Percentiles rank a stretch among this genome's conserved stretches.
These are phyloP conservation scores for Plectosphaerella plurivora DNA, from an alignment of 2,329 filamentous ascomycete genomes.

Conservation along the genomic window DNA sequence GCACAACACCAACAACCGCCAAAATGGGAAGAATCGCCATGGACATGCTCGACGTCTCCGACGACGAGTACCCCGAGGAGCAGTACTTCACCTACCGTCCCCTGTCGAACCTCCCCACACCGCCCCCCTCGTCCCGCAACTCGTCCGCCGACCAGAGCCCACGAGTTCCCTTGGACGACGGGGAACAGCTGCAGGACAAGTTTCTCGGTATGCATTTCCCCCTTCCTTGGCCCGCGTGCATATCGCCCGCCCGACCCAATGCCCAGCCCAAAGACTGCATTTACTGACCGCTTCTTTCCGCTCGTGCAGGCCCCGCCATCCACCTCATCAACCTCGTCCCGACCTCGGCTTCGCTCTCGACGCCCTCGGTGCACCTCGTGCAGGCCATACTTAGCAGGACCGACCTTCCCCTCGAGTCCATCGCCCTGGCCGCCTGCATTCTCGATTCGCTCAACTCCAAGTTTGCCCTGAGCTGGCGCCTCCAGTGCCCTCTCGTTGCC, in stretches of 20 bases:
- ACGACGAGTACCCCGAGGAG: constrained; percentile 44
- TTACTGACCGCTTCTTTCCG: constrained; percentile 2
- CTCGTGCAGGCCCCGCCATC: constrained; percentile 53
- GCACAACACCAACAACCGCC: background rate
- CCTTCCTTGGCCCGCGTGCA: background rate
- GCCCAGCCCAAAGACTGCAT: background rate
- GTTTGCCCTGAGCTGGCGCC: constrained; percentile 60
- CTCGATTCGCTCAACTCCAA: constrained; percentile 60
- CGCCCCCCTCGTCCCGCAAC: constrained; percentile 50
- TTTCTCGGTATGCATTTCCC: constrained; percentile 28
- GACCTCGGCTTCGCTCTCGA: constrained; percentile 54
- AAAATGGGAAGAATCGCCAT: constrained; percentile 13
- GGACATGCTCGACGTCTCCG: constrained; percentile 17
- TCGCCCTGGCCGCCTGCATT: constrained; percentile 62
- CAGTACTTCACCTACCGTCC: constrained; percentile 63
- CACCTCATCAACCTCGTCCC: constrained; percentile 65
- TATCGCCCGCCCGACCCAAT: constrained; percentile 10
- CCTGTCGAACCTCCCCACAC: constrained; percentile 63
- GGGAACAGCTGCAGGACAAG: constrained; percentile 33
- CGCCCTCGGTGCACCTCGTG: constrained; percentile 53
- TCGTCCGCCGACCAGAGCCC: constrained; percentile 40
- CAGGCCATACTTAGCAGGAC: constrained; percentile 57
- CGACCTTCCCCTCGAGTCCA: constrained; percentile 53
- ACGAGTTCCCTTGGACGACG: constrained; percentile 35
- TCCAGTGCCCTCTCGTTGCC: constrained; percentile 47